Conservation (phyloP, 177 flowering plant genomes). For the Vitis hybrid region DNA sequence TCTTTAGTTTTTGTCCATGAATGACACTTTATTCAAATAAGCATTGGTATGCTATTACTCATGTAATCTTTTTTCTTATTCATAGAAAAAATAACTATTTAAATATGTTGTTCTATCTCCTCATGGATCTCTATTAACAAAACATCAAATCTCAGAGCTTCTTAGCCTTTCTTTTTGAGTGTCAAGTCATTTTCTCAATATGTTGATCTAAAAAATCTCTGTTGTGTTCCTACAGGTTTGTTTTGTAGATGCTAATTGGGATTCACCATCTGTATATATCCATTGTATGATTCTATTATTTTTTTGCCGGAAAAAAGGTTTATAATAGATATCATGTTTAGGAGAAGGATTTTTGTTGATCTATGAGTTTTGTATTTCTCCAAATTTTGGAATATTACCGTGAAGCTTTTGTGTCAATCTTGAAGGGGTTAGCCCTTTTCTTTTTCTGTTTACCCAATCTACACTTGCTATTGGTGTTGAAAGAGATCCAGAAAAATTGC, state of each 20-base stretch:
- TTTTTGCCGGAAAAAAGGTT: not conserved
- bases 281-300: slow-evolving; percentile 3
- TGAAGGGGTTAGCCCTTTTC: too few species aligned
- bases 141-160: slow-evolving; percentile 2
- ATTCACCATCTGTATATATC: slow-evolving; percentile 49
- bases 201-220: slow-evolving; percentile 29
- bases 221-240: slow-evolving; percentile 85
- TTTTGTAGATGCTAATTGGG: slow-evolving; percentile 59
- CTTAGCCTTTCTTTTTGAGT: not conserved
- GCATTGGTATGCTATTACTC: too few species aligned
- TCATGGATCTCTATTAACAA: not conserved
- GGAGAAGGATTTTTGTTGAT: slow-evolving; percentile 4
- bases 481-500: too few species aligned
- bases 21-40: too few species aligned
- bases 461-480: too few species aligned
- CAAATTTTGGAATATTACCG: not conserved
- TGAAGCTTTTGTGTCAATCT: not conserved
- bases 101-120: not conserved
- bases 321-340: slow-evolving; percentile 14
- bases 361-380: slow-evolving; percentile 5
- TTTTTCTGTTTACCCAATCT: too few species aligned
- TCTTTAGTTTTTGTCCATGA: too few species aligned
- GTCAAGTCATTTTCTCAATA: not conserved
- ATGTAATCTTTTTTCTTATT: too few species aligned
- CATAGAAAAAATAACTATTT: too few species aligned